Conservation (phyloP, 768 basidiomycete genomes). For the Hygrophorus russula region DNA sequence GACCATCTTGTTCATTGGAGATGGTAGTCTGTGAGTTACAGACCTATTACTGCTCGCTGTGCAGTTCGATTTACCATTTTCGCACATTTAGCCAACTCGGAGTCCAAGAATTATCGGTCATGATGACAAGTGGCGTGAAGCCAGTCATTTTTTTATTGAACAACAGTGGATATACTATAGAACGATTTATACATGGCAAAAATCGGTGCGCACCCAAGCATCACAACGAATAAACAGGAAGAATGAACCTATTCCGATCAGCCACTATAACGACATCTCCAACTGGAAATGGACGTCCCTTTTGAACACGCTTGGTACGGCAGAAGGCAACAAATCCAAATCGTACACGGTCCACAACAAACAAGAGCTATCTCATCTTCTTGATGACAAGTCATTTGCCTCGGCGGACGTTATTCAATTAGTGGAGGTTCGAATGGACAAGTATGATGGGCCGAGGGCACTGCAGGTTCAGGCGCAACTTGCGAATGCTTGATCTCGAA, state of each 20-base stretch:
- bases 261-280: conserved; percentile 81
- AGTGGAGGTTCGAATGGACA: conserved; percentile 72
- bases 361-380: conserved; percentile 51
- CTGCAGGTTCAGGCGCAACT: conserved; percentile 47
- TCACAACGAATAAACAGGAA: background rate
- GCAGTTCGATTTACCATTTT: conserved; percentile 5
- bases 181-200: conserved; percentile 64
- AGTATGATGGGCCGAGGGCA: conserved; percentile 58
- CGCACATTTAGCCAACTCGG: conserved; percentile 48
- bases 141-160: conserved; percentile 83
- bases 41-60: background rate
- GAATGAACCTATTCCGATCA: conserved; percentile 12
- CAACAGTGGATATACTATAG: conserved; percentile 81
- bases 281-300: conserved; percentile 69
- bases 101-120: conserved; percentile 77
- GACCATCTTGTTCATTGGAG: conserved; percentile 78
- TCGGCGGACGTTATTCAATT: conserved; percentile 60
- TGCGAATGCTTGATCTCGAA: conserved; percentile 25
- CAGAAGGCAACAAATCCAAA: conserved; percentile 34
- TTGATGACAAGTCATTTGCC: conserved; percentile 53
- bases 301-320: conserved; percentile 47
- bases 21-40: conserved; percentile 58
- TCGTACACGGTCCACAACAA: conserved; percentile 64
- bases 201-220: conserved; percentile 26
- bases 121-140: conserved; percentile 59